phyloP scores from a whole-genome alignment of 2,329 filamentous ascomycete species.

The Metarhizium sp. region DNA sequence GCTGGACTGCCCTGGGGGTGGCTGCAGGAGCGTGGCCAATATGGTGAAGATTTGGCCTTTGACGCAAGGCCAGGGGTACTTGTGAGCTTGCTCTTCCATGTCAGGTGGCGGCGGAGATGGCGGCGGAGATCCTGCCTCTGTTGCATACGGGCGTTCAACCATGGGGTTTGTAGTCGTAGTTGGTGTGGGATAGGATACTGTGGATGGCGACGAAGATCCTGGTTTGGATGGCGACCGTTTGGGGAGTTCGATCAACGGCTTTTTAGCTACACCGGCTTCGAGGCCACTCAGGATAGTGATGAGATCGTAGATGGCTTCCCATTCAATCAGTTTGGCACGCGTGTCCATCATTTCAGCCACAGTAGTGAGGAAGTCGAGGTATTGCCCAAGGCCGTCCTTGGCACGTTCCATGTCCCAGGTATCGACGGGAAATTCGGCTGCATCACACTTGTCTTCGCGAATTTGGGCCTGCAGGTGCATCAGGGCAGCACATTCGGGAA shows the following conservation, averaged over 20 bases:
- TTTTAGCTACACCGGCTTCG: constrained; percentile 80
- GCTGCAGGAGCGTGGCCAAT: constrained; percentile 80
- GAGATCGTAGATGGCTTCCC: constrained; percentile 85
- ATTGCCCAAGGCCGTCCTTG: constrained; percentile 89
- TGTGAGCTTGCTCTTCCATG: constrained; percentile 54
- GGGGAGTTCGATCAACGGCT: constrained; percentile 48
- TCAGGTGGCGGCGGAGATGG: constrained; percentile 30
- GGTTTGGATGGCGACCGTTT: constrained; percentile 16
- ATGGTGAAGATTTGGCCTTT: constrained; percentile 92
- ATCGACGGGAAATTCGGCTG: constrained; percentile 86
- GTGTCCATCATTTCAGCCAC: constrained; percentile 78
- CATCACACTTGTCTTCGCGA: constrained; percentile 62
- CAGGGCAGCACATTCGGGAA: constrained; percentile 87
- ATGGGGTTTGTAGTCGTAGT: constrained; percentile 17
- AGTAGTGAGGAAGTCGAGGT: constrained; percentile 86
- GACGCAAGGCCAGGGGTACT: constrained; percentile 62
- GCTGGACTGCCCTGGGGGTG: constrained; percentile 52
- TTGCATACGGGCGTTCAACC: constrained; percentile 57
- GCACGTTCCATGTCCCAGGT: constrained; percentile 97
- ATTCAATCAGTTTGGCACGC: constrained; percentile 78
- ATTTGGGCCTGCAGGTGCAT: constrained; percentile 93
- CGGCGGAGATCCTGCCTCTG: constrained; percentile 17
- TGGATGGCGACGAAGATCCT: constrained; percentile 22
- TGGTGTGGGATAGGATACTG: constrained; percentile 7
- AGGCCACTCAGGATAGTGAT: constrained; percentile 79